phyloP scores from a whole-genome alignment of 139 green algal species.

The Chlamydomonas asymmetrica region DNA sequence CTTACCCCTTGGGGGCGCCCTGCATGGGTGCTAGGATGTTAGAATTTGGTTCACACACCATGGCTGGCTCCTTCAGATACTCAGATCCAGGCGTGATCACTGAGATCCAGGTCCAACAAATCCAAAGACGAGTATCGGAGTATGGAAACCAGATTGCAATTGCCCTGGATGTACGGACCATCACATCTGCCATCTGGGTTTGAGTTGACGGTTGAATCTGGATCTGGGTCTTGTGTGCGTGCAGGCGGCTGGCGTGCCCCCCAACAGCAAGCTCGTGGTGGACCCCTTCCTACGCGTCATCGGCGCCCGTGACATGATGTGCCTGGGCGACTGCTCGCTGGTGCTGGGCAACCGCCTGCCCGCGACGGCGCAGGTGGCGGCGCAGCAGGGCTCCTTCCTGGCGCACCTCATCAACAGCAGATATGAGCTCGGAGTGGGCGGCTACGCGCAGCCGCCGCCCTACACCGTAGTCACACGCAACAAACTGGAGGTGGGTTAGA shows the following conservation, averaged over 20 bases:
- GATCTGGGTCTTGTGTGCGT: constrained; percentile 36
- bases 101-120: no score
- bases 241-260: not conserved
- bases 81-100: no score
- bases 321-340: constrained; percentile 59
- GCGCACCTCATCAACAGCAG: constrained; percentile 58
- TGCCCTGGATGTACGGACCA: no score
- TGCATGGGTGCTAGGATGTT: no score
- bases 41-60: no score
- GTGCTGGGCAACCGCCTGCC: constrained; percentile 52
- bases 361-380: constrained; percentile 61
- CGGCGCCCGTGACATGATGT: constrained; percentile 57
- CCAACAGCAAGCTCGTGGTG: constrained; percentile 57
- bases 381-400: constrained; percentile 57
- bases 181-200: constrained; percentile 1
- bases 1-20: no score
- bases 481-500: constrained; percentile 5
- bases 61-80: no score
- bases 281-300: constrained; percentile 70
- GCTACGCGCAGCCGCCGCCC: constrained; percentile 24
- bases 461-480: not conserved
- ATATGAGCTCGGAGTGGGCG: constrained; percentile 40
- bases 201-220: not conserved
- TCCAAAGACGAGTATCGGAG: no score
- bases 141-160: no score